Percentiles rank a stretch among this genome's conserved stretches.
Evolutionary conservation across 1,139 yeast genomes (phyloP).

Genomic region (Blastobotrys illinoisensis): DNA sequence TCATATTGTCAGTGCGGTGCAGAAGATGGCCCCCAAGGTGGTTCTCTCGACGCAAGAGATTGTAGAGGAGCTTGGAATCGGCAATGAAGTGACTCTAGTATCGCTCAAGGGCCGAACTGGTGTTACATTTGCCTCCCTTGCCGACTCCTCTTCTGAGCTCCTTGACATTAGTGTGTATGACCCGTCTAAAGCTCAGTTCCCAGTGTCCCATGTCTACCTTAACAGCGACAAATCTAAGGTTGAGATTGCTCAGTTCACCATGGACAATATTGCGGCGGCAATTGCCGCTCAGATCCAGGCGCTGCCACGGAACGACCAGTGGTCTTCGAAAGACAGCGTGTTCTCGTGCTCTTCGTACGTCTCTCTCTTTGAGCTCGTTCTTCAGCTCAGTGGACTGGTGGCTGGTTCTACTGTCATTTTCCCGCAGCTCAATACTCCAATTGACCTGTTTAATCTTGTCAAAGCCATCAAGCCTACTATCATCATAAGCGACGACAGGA

Average conservation of each 20-base stretch:
- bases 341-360: constrained; percentile 29
- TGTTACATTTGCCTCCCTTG: not conserved
- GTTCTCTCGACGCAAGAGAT: not conserved
- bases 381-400: constrained; percentile 32
- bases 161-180: not conserved
- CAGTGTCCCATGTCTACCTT: not conserved
- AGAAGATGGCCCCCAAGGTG: not conserved
- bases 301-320: constrained; percentile 29
- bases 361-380: constrained; percentile 25
- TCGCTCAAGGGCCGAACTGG: not conserved
- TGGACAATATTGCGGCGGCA: constrained; percentile 30
- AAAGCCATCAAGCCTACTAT: constrained; percentile 19
- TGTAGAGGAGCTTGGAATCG: not conserved
- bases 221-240: not conserved
- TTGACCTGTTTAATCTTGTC: constrained; percentile 24
- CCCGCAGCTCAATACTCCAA: constrained; percentile 23
- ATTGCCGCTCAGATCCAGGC: constrained; percentile 34
- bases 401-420: constrained; percentile 26
- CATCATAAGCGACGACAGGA: constrained; percentile 28
- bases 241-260: constrained; percentile 13
- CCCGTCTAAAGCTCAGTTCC: not conserved
- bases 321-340: constrained; percentile 28
- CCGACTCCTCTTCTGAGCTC: not conserved
- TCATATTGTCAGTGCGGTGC: not conserved
- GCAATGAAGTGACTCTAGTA: not conserved